Conservation (phyloP, 176 grass and related monocot genomes). For the Ensete glaucum region DNA sequence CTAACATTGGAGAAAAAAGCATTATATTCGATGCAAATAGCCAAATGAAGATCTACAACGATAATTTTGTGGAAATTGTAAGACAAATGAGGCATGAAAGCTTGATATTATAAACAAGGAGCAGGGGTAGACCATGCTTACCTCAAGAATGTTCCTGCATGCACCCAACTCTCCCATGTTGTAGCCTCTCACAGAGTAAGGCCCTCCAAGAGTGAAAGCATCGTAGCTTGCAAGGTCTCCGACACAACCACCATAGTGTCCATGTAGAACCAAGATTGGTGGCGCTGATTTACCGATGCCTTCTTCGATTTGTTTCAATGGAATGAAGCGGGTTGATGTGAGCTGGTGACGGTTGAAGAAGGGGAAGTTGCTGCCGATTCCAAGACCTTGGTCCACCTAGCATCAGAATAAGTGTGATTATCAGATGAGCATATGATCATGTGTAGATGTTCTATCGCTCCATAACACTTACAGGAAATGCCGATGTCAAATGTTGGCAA, state of each 20-base stretch:
- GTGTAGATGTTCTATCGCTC: neutral
- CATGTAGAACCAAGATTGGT: conserved; percentile 83
- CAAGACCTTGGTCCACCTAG: conserved; percentile 96
- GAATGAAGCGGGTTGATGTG: conserved; percentile 76
- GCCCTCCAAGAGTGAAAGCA: conserved; percentile 88
- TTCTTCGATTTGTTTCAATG: conserved; percentile 78
- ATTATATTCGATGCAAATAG: neutral
- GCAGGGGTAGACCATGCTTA: conserved; percentile 15
- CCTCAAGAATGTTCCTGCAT: conserved; percentile 96
- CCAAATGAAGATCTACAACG: neutral
- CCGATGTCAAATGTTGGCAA: neutral
- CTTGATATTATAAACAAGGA: neutral
- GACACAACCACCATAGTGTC: conserved; percentile 92
- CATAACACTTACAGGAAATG: neutral
- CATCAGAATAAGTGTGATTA: conserved; percentile 2
- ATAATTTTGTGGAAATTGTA: neutral
- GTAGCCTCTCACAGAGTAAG: conserved; percentile 94
- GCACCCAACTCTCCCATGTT: conserved; percentile 90
- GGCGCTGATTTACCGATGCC: conserved; percentile 67
- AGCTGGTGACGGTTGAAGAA: conserved; percentile 95
- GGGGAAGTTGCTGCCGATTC: conserved; percentile 83
- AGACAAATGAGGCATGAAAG: neutral
- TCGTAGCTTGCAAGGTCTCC: conserved; percentile 96
- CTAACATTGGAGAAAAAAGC: conserved; percentile 18
- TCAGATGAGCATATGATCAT: neutral